Percentiles rank a stretch among this genome's conserved stretches.
Evolutionary conservation across 192 early-diverging fungal species (phyloP).

Genomic region (Ramicandelaber brevisporus): DNA sequence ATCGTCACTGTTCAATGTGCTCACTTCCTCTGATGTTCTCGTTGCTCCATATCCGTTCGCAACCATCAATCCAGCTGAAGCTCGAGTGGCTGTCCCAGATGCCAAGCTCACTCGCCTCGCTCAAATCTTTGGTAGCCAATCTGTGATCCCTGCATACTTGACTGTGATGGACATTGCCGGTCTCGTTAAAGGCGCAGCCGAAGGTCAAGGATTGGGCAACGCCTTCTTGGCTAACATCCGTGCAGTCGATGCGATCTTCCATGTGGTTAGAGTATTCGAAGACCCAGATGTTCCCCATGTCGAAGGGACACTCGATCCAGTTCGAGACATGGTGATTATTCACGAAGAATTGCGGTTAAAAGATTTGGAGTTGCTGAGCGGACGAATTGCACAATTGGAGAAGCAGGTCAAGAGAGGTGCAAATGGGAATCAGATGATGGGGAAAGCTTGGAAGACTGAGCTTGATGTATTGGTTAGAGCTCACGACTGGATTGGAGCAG

Average conservation of each 20-base stretch:
- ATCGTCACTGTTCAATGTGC: slow-evolving; percentile 8
- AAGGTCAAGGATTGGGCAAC: slow-evolving; percentile 12
- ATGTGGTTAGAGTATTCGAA: slow-evolving; percentile 18
- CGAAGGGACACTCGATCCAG: slow-evolving; percentile 16
- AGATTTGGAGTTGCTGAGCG: slow-evolving; percentile 10
- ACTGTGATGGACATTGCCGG: slow-evolving; percentile 34
- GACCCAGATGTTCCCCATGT: slow-evolving; percentile 25
- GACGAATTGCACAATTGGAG: slow-evolving; percentile 23
- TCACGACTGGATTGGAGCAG: slow-evolving; percentile 3
- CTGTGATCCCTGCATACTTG: slow-evolving; percentile 11
- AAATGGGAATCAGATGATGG: too few relatives aligned
- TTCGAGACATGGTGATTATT: slow-evolving; percentile 28
- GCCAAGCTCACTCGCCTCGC: slow-evolving; percentile 18
- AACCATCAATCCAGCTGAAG: slow-evolving; percentile 23
- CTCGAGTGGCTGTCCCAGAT: slow-evolving; percentile 25
- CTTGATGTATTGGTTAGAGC: not conserved
- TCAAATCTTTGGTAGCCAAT: slow-evolving; percentile 4
- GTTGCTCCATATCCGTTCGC: slow-evolving; percentile 32
- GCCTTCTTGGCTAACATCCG: slow-evolving; percentile 25
- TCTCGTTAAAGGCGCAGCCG: slow-evolving; percentile 16
- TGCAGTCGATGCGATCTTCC: slow-evolving; percentile 8
- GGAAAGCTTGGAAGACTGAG: not conserved
- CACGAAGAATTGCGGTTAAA: slow-evolving; percentile 29
- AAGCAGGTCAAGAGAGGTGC: too few relatives aligned
- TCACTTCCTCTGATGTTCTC: slow-evolving; percentile 1